These are phyloP conservation scores for Pleurotus tuoliensis DNA, from an alignment of 768 basidiomycete species.

Conservation along the genomic window DNA sequence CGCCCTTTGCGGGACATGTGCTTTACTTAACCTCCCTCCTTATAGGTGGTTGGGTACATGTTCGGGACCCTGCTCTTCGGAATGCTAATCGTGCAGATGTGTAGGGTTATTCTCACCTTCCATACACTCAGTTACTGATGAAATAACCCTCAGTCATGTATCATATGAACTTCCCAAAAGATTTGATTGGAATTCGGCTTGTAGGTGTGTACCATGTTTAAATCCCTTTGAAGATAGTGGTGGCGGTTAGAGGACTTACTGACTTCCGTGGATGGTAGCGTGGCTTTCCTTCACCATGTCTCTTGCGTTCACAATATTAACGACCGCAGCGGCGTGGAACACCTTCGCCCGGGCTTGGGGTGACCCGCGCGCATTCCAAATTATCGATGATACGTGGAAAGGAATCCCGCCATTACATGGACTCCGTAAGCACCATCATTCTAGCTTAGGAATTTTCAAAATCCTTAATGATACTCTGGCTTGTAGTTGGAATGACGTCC, in stretches of 20 bases:
- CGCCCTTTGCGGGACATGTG: neutral
- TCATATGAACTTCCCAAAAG: slow-evolving; percentile 11
- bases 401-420: neutral
- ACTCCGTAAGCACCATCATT: slow-evolving; percentile 1
- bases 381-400: slow-evolving; percentile 13
- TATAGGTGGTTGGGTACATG: slow-evolving; percentile 15
- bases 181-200: slow-evolving; percentile 1
- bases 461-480: too few species aligned
- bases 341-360: slow-evolving; percentile 16
- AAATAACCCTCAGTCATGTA: slow-evolving; percentile 12
- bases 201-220: neutral
- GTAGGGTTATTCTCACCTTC: slow-evolving; percentile 4
- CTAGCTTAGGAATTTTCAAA: neutral
- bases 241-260: neutral
- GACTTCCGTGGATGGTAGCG: too few species aligned
- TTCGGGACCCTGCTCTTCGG: slow-evolving; percentile 15
- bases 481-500: neutral
- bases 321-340: slow-evolving; percentile 14
- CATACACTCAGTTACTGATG: neutral
- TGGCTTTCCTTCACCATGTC: slow-evolving; percentile 15
- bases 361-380: slow-evolving; percentile 4
- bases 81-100: slow-evolving; percentile 17
- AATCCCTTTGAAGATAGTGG: neutral
- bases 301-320: slow-evolving; percentile 11
- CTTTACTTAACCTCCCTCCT: neutral